phyloP scores from a whole-genome alignment of 1,284 basidiomycete species.

The Microbotryum intermedium region DNA sequence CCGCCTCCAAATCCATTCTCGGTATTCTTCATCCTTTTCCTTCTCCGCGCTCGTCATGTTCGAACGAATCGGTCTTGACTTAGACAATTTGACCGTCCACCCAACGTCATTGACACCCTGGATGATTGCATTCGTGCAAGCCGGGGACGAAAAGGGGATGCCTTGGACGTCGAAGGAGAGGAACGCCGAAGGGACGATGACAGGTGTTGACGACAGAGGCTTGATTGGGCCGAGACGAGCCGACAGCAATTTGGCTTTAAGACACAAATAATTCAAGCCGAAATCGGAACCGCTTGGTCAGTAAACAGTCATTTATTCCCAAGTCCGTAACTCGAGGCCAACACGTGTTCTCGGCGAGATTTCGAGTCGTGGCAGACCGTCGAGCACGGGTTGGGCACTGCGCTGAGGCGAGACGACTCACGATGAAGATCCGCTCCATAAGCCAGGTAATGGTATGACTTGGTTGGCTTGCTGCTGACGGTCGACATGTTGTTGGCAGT shows the following conservation, averaged over 20 bases:
- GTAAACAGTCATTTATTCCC: no score
- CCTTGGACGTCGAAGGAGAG: slow-evolving; percentile 21
- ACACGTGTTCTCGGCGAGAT: no score
- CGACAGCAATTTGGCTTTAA: slow-evolving; percentile 4
- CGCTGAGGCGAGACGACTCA: no score
- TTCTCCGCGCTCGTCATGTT: not conserved
- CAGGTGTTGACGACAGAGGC: slow-evolving; percentile 5
- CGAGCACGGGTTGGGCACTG: no score
- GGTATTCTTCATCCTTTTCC: slow-evolving; percentile 8
- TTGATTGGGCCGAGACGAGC: not conserved
- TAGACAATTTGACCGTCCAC: not conserved
- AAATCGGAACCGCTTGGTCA: no score
- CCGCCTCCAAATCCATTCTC: slow-evolving; percentile 15
- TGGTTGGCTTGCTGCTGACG: no score
- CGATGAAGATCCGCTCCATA: no score
- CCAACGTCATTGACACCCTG: slow-evolving; percentile 12
- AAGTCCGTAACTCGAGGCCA: no score
- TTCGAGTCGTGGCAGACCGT: no score
- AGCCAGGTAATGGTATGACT: no score
- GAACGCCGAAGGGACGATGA: slow-evolving; percentile 2
- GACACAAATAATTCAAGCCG: no score
- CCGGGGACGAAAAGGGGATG: slow-evolving; percentile 18
- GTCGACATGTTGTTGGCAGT: no score
- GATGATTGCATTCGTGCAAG: slow-evolving; percentile 10
- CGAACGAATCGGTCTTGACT: not conserved